These are phyloP conservation scores for Rhizophora apiculata DNA, from an alignment of 345 rosid species.

Conservation along the genomic window DNA sequence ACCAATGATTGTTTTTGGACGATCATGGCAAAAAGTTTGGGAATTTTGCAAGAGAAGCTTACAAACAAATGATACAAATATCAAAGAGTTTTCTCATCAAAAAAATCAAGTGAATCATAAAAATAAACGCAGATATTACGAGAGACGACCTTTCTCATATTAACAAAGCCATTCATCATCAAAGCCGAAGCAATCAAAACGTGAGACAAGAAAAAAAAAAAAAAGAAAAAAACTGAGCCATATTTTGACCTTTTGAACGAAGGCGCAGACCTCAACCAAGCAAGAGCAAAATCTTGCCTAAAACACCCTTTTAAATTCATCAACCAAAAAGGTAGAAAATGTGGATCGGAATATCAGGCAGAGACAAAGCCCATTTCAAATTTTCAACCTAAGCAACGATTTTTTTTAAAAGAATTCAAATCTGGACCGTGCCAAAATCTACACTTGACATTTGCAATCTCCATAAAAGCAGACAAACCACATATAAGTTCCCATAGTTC, in stretches of 20 bases:
- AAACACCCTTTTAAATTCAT: too few relatives aligned
- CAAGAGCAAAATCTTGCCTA: too few relatives aligned
- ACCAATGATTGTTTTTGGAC: too few relatives aligned
- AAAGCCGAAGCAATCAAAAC: constrained; percentile 14
- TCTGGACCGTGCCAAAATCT: background rate
- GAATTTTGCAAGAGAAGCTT: too few relatives aligned
- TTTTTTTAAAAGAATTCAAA: constrained; percentile 15
- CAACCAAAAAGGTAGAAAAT: too few relatives aligned
- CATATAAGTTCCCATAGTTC: constrained; percentile 9
- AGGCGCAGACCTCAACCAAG: too few relatives aligned
- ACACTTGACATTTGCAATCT: constrained; percentile 5
- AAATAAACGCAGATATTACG: constrained; percentile 4
- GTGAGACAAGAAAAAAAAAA: constrained; percentile 11
- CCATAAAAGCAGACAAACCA: constrained; percentile 17
- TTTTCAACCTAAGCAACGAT: constrained; percentile 11
- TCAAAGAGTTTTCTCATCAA: too few relatives aligned
- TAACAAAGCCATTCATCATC: background rate
- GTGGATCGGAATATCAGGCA: background rate
- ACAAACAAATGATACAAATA: too few relatives aligned
- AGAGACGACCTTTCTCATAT: constrained; percentile 8
- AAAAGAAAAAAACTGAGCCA: too few relatives aligned
- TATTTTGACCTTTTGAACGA: too few relatives aligned
- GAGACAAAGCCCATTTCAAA: constrained; percentile 20
- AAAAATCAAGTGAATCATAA: background rate
- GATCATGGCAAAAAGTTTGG: too few relatives aligned